These are phyloP conservation scores for Prillingera fragicola DNA, from an alignment of 1,284 basidiomycete genomes.

Conservation along the genomic window DNA sequence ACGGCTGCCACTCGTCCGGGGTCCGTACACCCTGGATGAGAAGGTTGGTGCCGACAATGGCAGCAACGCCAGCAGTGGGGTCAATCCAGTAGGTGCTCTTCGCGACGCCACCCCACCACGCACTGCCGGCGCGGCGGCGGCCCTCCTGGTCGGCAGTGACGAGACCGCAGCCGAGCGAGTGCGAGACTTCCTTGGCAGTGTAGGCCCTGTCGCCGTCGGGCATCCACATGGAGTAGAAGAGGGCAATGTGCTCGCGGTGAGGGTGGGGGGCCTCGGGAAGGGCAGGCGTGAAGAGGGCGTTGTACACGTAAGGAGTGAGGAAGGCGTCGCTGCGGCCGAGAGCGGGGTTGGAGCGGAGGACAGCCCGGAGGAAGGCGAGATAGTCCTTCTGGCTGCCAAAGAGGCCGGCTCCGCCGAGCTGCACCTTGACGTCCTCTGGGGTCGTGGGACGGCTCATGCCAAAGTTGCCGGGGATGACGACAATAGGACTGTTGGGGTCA, in stretches of 20 bases:
- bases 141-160: neutral
- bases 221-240: no score
- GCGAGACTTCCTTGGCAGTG: constrained; percentile 3
- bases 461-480: neutral
- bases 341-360: constrained; percentile 21
- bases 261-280: no score
- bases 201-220: no score
- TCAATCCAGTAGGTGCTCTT: constrained; percentile 25
- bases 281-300: constrained; percentile 27
- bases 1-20: constrained; percentile 21
- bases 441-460: no score
- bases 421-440: constrained; percentile 8
- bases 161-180: constrained; percentile 10
- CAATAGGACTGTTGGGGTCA: neutral
- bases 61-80: constrained; percentile 19
- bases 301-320: constrained; percentile 15
- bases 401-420: constrained; percentile 30
- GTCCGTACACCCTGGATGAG: no score
- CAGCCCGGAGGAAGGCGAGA: constrained; percentile 20
- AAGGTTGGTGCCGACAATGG: constrained; percentile 13
- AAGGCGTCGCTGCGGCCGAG: no score
- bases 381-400: constrained; percentile 31
- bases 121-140: constrained; percentile 17
- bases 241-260: no score
- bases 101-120: constrained; percentile 22